Evolutionary conservation across 441 rosid genomes (phyloP).

Genomic region (Theobroma grandiflorum): DNA sequence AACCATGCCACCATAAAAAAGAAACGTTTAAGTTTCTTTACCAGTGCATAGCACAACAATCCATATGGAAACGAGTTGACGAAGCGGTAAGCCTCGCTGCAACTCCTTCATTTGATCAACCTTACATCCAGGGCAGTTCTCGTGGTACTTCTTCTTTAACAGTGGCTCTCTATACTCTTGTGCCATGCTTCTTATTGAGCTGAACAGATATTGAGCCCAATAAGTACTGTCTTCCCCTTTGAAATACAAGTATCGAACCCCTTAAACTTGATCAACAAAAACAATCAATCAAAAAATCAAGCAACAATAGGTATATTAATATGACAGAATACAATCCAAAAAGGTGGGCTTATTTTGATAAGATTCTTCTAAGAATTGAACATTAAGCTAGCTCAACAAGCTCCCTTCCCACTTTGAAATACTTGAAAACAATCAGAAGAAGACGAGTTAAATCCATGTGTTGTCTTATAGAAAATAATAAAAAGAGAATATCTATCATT

Average conservation of each 20-base stretch:
- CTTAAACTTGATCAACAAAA: conserved; percentile 9
- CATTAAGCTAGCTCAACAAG: conserved; percentile 30
- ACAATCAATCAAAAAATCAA: background rate
- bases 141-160: conserved; percentile 58
- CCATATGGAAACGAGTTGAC: conserved; percentile 67
- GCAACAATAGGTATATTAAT: background rate
- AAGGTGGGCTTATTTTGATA: background rate
- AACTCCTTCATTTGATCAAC: conserved; percentile 64
- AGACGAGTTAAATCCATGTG: background rate
- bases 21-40: conserved; percentile 25
- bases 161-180: conserved; percentile 47
- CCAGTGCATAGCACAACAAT: conserved; percentile 76
- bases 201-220: conserved; percentile 25
- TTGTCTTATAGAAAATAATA: background rate
- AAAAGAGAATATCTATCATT: background rate
- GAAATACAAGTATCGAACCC: background rate
- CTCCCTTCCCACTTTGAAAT: background rate
- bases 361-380: background rate
- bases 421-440: background rate
- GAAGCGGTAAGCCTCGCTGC: conserved; percentile 61
- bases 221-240: conserved; percentile 8
- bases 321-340: background rate
- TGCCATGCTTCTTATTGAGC: conserved; percentile 34
- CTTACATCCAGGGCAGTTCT: conserved; percentile 80
- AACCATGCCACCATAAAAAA: background rate